phyloP scores from a whole-genome alignment of 1,139 yeast genomes.

The Scheffersomyces cryptocercus region DNA sequence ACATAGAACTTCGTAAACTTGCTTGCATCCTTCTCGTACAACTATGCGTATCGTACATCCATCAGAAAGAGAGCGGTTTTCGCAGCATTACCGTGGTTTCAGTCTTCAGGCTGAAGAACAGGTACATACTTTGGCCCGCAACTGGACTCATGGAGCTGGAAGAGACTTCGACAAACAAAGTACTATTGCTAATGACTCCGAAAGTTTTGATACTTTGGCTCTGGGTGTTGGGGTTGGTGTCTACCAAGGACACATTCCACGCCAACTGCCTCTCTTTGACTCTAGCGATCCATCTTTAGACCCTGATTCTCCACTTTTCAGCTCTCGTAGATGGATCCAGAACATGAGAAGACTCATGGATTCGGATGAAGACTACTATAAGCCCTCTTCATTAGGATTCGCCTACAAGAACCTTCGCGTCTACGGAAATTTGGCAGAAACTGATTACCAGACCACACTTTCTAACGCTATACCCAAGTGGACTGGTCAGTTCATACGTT shows the following conservation, averaged over 20 bases:
- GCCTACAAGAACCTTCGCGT: constrained; percentile 20
- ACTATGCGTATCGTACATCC: constrained; percentile 1
- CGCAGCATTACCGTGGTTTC: neutral
- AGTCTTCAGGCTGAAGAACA: neutral
- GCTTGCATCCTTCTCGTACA: neutral
- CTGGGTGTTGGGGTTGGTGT: neutral
- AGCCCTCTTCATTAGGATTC: constrained; percentile 19
- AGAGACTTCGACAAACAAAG: neutral
- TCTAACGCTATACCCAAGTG: constrained; percentile 12
- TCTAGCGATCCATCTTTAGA: constrained; percentile 14
- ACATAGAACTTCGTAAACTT: no score
- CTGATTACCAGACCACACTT: constrained; percentile 13
- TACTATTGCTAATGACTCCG: neutral
- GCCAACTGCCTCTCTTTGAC: neutral
- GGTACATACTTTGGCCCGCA: neutral
- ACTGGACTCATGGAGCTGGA: neutral
- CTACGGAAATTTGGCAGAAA: constrained; percentile 14
- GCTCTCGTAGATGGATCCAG: constrained; percentile 26
- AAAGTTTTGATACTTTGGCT: no score
- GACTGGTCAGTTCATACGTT: constrained; percentile 4
- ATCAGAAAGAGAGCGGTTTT: neutral
- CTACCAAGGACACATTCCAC: neutral
- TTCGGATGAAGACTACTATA: constrained; percentile 20
- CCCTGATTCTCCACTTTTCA: constrained; percentile 18
- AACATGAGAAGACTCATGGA: constrained; percentile 21